These are phyloP conservation scores for Aspergillus glaucus DNA, from an alignment of 2,329 filamentous ascomycete genomes.

Conservation along the genomic window DNA sequence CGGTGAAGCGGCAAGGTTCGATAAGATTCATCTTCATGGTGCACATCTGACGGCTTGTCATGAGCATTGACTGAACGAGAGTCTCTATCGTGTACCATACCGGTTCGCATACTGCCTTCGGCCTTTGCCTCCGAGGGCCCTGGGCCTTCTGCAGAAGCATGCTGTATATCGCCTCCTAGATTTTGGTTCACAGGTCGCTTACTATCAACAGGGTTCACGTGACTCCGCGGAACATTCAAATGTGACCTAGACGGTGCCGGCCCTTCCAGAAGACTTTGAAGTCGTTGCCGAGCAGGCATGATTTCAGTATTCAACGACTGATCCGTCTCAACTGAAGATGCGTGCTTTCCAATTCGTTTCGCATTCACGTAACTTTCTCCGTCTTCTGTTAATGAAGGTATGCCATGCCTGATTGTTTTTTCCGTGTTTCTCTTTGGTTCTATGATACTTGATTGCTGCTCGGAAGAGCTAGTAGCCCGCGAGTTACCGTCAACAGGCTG, in stretches of 20 bases:
- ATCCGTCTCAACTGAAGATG: not conserved
- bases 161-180: not conserved
- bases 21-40: constrained; percentile 40
- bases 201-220: not conserved
- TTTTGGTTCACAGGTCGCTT: not conserved
- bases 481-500: constrained; percentile 26
- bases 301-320: not conserved
- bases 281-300: constrained; percentile 14
- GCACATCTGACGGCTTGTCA: constrained; percentile 2
- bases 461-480: constrained; percentile 1
- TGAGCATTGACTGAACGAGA: not conserved
- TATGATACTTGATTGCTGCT: constrained; percentile 16
- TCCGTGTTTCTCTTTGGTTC: constrained; percentile 33
- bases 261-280: constrained; percentile 28
- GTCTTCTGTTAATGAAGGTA: constrained; percentile 47
- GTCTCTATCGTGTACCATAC: not conserved
- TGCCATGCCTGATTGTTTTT: constrained; percentile 25
- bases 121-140: not conserved
- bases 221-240: constrained; percentile 5
- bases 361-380: constrained; percentile 23
- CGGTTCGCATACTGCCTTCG: not conserved
- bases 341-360: not conserved
- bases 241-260: constrained; percentile 18
- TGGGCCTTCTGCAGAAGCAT: not conserved
- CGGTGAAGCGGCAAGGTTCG: constrained; percentile 53